Evolutionary conservation across 2,329 filamentous ascomycete species (phyloP), one percentile per base, ranked within the genome.

Genomic region (Cladosporium velox): DNA sequence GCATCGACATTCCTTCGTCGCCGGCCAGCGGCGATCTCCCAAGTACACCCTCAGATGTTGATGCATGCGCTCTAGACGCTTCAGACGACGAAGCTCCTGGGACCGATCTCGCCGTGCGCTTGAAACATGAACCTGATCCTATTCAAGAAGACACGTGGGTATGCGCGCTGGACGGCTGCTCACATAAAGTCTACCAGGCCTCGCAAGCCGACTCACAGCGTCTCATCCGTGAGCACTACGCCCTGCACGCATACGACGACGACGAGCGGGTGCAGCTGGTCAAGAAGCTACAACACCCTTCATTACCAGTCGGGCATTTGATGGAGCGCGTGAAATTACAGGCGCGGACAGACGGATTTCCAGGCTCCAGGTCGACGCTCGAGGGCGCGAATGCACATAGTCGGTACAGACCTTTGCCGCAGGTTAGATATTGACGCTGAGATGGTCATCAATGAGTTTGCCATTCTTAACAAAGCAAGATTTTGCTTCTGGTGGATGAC

Each of bases 131-230:
- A 10, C 65, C 67, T 14, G 73, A 76, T 58, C 71, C 71, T 8
- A 61, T 74, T 3, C 75, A 76, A 64, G 71, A 76, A 67, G 85
- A 88, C 63, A 87, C 87, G 0, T 92, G 90, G 89, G 80, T 79
- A 1, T 92, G 90, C 72, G 84, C 84, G 4, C 83, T 89, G 67
- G 85, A 87, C 12, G 87, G 84, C 28, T 92, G 90, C 72, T 79
- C 79, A 44, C 88, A 88, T 70, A 82, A 88, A 49, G 86, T 91
- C 12, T 88, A 88, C 67, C 84, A 83, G 2, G 87, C 86, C n/a
- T 84, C 87, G 54, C 81, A 85, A 51, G 77, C 83, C 3, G 80
- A 83, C 0, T 86, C 85, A 28, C 83, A 86, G 66, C 78, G 81
- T 4, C 77, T 86, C 11, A 89, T 92, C 55, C 81, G 80, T 21